Evolutionary conservation across 331 rosid genomes (phyloP), one percentile per base, ranked within the genome.

Genomic region (Quercus phellos): DNA sequence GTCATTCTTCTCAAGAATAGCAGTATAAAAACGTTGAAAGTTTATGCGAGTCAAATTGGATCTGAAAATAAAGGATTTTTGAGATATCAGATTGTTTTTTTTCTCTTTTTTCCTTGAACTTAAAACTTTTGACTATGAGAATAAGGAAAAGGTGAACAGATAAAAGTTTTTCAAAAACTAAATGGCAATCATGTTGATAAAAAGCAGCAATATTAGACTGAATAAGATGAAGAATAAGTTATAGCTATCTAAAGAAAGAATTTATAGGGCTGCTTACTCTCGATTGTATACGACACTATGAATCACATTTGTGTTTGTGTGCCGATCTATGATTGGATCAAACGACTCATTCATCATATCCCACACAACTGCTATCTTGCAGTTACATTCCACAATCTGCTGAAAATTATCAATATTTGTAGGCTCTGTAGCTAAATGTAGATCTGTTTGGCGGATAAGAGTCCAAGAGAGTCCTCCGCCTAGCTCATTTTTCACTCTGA

Each of bases 1-100:
- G 2, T 88, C 85, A 69, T 74, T 76, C 78, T 83, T 78, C 78
- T 88, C 86, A 12, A 85, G 59, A 64, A 83, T 29, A 59, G 85
- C 82, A 14, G 85, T 74, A 69, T 79, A 66, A 68, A 85, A 88
- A 1, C 80, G 78, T 35, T 58, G 13, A 42, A 81, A 85, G 58
- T 88, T 56, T 8, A 84, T 16, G 59, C 88, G 59, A 8, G 43
- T n/a, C 24, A 82, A 72, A 51, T 82, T 71, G 46, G 86, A 76
- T 6, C 83, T 84, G 77, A 59, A 32, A 10, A 55, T 24, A 6
- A 67, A 34, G n/a, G 29, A 30, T 26, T 79, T 21, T 5, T 29
- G 30, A 50, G 55, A 4, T 10, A 11, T 29, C 19, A 19, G 32
- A 32, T 27, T 16, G 1, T 1, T 51, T 12, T 34, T 35, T 38